Evolutionary conservation across 2,329 filamentous ascomycete genomes (phyloP), one percentile per base, ranked within the genome.

Genomic region (Curvularia sp.): DNA sequence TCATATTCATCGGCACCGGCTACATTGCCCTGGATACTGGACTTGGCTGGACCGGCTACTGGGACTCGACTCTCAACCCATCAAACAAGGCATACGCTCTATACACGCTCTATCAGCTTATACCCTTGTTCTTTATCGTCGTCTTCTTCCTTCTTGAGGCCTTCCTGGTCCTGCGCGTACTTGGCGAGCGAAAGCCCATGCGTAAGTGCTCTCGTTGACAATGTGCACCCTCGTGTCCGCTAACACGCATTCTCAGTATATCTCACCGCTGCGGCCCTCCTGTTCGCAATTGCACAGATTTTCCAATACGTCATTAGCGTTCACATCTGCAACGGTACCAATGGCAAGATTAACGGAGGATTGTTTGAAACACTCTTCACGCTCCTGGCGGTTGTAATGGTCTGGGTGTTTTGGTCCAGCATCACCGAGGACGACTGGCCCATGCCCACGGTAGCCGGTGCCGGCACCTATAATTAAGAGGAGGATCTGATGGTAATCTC

Each of bases 361-460:
- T 80, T 99, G 0, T 99, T 99, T 77, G 87, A 97, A 77, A 96
- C 93, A 0, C 81, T 98, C 6, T 98, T 99, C 80, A 98, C 93
- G 0, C 82, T 97, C 0, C 80, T 94, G 12, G 84, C 93, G 0
- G 92, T 99, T 4, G 83, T 92, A 18, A 87, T 87, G 79, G 80
- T 97, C 64, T 99, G 95, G 93, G 78, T 91, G 56, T 99, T 99
- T 83, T 99, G 95, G 95, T 96, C 93, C 46, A 97, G 93, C 80
- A 99, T 99, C 71, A 99, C 95, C 15, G 95, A 99, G 79, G 95
- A 99, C 72, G 94, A 97, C 81, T 99, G 95, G 95, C 92, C 93
- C 2, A 82, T 85, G 77, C 81, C 83, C 18, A 72, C 74, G 7
- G 72, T 77, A 7, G 69, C 72, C 30, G 75, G 75, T 3, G 73